Percentiles rank a stretch among this genome's conserved stretches.
Evolutionary conservation across 1,284 basidiomycete species (phyloP).

Genomic region (Erythrobasidium hasegawianum): DNA sequence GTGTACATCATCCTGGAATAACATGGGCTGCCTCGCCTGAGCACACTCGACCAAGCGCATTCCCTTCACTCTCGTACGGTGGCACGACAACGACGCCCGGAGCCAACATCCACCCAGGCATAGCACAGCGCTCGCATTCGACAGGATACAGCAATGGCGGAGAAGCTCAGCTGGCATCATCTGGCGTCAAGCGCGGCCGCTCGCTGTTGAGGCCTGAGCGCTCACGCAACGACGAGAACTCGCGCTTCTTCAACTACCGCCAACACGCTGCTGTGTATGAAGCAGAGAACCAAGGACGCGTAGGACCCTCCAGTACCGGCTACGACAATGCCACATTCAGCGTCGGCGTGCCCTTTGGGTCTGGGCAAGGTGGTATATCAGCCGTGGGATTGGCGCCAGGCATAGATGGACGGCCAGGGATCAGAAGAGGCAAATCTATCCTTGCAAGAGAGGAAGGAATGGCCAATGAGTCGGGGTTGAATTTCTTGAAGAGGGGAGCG

Average conservation of each 20-base stretch:
- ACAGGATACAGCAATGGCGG: conserved; percentile 9
- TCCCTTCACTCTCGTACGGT: conserved; percentile 9
- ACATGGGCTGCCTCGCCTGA: conserved; percentile 1
- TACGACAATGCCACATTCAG: conserved; percentile 62
- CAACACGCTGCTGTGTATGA: conserved; percentile 79
- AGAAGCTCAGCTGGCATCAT: not conserved
- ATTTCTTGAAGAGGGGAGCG: conserved; percentile 75
- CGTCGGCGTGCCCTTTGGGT: conserved; percentile 36
- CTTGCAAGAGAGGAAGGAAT: conserved; percentile 69
- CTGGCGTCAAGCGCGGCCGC: conserved; percentile 71
- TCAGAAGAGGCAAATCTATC: conserved; percentile 80
- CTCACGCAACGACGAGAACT: conserved; percentile 92
- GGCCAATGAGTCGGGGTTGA: conserved; percentile 77
- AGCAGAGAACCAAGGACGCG: conserved; percentile 58
- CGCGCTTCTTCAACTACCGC: conserved; percentile 93
- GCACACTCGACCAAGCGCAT: not conserved
- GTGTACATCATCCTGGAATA: conserved; percentile 19
- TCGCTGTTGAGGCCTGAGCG: conserved; percentile 88
- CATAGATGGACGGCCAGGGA: conserved; percentile 48
- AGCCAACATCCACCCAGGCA: conserved; percentile 5
- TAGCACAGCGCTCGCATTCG: not conserved
- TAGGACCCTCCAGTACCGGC: conserved; percentile 70
- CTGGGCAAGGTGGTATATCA: conserved; percentile 31
- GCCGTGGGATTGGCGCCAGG: conserved; percentile 29
- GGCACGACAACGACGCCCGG: conserved; percentile 9